Conservation (phyloP, 164 flowering plant species). For the Buxus sempervirens region DNA sequence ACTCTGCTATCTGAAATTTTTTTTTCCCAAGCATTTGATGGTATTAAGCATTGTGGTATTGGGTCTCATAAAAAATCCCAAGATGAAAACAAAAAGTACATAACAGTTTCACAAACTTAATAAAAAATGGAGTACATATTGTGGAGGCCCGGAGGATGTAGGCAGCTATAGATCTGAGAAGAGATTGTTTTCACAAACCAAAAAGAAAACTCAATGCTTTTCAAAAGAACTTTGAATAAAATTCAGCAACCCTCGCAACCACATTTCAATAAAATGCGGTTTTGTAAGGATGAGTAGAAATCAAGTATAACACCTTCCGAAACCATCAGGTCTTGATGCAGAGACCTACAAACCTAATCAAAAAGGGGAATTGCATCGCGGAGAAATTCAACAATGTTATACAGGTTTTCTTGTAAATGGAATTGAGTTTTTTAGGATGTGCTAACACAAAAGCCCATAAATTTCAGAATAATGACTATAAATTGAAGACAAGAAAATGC, state of each 20-base stretch:
- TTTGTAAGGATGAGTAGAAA: too few relatives aligned
- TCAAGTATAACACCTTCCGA: too few relatives aligned
- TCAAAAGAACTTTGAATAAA: too few relatives aligned
- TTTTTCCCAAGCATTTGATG: not conserved
- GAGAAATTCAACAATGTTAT: too few relatives aligned
- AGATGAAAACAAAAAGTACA: too few relatives aligned
- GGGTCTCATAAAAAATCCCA: not conserved
- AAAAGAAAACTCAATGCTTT: too few relatives aligned
- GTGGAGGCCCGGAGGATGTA: not conserved
- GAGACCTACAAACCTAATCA: too few relatives aligned
- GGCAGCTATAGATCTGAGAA: too few relatives aligned
- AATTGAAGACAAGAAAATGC: not conserved
- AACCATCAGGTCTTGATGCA: too few relatives aligned
- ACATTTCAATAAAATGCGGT: too few relatives aligned
- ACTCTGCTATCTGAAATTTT: slow-evolving; percentile 55
- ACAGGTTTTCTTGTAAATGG: not conserved
- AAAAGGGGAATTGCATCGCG: not conserved
- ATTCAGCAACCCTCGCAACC: too few relatives aligned
- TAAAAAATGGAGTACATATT: not conserved
- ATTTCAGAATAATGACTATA: not conserved
- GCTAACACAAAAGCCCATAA: not conserved
- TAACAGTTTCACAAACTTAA: not conserved
- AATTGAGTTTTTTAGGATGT: not conserved
- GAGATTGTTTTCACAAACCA: too few relatives aligned
- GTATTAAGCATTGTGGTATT: not conserved